These are phyloP conservation scores for Teunomyces aglyptinius DNA, from an alignment of 805 yeast genomes.

Conservation along the genomic window DNA sequence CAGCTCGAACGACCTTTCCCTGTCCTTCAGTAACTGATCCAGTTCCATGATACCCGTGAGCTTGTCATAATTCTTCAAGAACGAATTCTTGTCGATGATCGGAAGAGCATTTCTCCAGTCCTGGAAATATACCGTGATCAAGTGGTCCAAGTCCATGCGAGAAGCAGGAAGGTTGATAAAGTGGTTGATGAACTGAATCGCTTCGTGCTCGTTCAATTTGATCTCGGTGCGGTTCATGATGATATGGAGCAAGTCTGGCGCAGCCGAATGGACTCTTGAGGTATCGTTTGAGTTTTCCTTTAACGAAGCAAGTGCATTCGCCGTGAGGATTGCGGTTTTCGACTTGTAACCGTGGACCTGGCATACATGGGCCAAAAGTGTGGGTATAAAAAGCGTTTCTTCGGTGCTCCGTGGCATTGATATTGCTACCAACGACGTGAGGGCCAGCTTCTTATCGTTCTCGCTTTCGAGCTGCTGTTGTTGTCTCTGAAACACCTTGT, in stretches of 20 bases:
- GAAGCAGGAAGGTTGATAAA: conserved; percentile 42
- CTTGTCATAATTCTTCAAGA: conserved; percentile 55
- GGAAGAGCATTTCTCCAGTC: conserved; percentile 78
- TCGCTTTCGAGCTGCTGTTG: conserved; percentile 23
- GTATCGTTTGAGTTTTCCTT: conserved; percentile 43
- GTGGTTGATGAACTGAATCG: conserved; percentile 41
- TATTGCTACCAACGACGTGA: conserved; percentile 55
- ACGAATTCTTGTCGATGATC: conserved; percentile 65
- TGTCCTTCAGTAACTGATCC: conserved; percentile 5
- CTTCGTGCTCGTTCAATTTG: conserved; percentile 37
- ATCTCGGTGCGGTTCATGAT: conserved; percentile 27
- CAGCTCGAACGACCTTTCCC: conserved; percentile 25
- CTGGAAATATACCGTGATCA: conserved; percentile 65
- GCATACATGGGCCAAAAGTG: conserved; percentile 65
- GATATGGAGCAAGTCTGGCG: conserved; percentile 18
- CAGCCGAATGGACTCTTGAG: conserved; percentile 3
- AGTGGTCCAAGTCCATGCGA: conserved; percentile 62
- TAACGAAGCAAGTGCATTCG: conserved; percentile 66
- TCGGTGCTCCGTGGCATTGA: conserved; percentile 77
- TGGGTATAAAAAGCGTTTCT: conserved; percentile 73
- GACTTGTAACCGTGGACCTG: conserved; percentile 71
- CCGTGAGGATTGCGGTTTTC: conserved; percentile 67
- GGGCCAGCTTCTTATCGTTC: conserved; percentile 31
- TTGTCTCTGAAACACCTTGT: conserved; percentile 17
- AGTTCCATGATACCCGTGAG: conserved; percentile 47